Conservation (phyloP, 2,329 filamentous ascomycete genomes). For the Aureobasidium vineae region DNA sequence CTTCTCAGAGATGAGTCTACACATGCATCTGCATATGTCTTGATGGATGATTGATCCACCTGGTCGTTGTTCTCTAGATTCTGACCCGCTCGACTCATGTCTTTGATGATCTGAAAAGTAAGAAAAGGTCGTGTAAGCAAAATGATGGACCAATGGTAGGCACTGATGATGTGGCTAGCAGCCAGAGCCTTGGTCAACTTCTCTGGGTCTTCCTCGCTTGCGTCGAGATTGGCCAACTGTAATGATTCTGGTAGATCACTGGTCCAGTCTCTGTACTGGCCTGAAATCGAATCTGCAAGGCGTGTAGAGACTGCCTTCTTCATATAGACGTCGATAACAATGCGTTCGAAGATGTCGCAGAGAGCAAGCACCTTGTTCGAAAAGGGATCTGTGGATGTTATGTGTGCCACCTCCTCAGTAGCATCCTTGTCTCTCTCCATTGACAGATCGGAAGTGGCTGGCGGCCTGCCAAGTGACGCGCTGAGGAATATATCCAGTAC, state of each 20-base stretch:
- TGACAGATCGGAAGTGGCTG: slow-evolving; percentile 54
- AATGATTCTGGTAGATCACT: slow-evolving; percentile 38
- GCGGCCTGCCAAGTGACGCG: slow-evolving; percentile 52
- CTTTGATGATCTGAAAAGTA: slow-evolving; percentile 43
- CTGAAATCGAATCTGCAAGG: slow-evolving; percentile 44
- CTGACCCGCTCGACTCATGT: slow-evolving; percentile 28
- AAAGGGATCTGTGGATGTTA: slow-evolving; percentile 32
- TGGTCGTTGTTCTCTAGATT: slow-evolving; percentile 31
- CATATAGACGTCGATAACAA: slow-evolving; percentile 49
- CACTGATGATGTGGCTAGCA: slow-evolving; percentile 51
- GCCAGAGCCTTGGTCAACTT: slow-evolving; percentile 41
- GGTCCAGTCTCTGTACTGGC: slow-evolving; percentile 45
- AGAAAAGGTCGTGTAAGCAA: slow-evolving; percentile 55
- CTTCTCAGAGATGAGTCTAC: slow-evolving; percentile 23
- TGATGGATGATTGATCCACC: slow-evolving; percentile 18
- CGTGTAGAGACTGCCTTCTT: slow-evolving; percentile 43
- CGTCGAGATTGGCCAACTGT: slow-evolving; percentile 25
- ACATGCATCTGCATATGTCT: slow-evolving; percentile 26
- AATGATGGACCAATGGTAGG: slow-evolving; percentile 57
- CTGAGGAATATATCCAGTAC: slow-evolving; percentile 55
- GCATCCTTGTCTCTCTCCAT: slow-evolving; percentile 37
- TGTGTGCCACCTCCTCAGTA: slow-evolving; percentile 26
- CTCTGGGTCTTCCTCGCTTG: slow-evolving; percentile 27
- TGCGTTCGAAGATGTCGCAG: slow-evolving; percentile 50
- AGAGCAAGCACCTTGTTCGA: slow-evolving; percentile 40